Base-by-base conservation (phyloP, 495 filamentous ascomycete genomes). In the Chaetomium tenue region DNA sequence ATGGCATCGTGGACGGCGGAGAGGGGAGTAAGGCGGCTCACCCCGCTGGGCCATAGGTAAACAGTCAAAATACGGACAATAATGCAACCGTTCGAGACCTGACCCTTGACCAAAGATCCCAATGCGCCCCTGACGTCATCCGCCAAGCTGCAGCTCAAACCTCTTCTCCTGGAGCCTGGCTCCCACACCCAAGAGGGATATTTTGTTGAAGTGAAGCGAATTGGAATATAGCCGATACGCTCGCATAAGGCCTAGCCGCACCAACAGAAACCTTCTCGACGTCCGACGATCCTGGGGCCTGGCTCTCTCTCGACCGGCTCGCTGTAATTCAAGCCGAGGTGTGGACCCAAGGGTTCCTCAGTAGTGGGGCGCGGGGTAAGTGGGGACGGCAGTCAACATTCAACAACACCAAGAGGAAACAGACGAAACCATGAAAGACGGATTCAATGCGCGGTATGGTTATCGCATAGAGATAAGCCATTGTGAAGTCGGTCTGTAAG, bases 281-380 rank as follows among this genome's bases (percentile, higher is more conserved):
- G 28, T 13, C 48, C 48, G 16, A 1, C 22, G 23, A n/a, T 26
- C 12, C 30, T 23, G 4, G 46, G n/a, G 18, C 18, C 8, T 51
- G 25, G 1, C 44, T 60, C 44, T 9, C 2, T n/a, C 44, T 26
- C 44, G 40, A 23, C 20, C 42, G 33, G 42, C 70, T 75, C 73
- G 73, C 72, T 74, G 66, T 61, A 71, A 70, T 69, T 66, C 15
- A 62, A 9, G 20, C 73, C 73, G 72, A 75, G 66, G 7, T 20
- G 39, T 46, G 62, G 56, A 37, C 26, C 60, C 47, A 40, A 20
- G 55, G 44, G 22, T 15, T 15, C 57, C 57, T 50, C 23, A 30
- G 15, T 25, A 15, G 62, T 39, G 44, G 28, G 39, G 1, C 16
- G 50, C n/a, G 57, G 50, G 23, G 51, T 44, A n/a, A 23, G 51